Conservation (phyloP, 371 early-diverging fungal genomes). For the Nematocida sp. region DNA sequence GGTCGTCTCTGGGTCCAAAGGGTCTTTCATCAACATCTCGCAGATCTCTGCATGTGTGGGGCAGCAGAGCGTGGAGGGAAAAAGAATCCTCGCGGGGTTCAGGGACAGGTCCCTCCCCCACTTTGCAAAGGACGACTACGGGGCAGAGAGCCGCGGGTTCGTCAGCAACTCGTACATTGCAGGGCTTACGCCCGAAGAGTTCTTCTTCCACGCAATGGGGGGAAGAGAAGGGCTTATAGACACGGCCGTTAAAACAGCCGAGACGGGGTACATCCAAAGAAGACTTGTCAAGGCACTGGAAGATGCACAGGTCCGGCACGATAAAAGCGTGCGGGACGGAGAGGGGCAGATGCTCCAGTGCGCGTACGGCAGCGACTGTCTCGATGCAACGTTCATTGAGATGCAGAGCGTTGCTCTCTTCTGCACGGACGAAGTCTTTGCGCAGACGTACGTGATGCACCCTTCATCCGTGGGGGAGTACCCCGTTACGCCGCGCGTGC, state of each 20-base stretch:
- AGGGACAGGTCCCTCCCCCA: slow-evolving; percentile 88
- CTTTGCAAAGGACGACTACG: slow-evolving; percentile 91
- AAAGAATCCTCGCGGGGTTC: slow-evolving; percentile 95
- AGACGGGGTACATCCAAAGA: slow-evolving; percentile 98
- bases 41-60: slow-evolving; percentile 98
- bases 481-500: neutral
- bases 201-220: slow-evolving; percentile 99
- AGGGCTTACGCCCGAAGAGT: slow-evolving; percentile 93
- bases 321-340: slow-evolving; percentile 90
- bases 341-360: slow-evolving; percentile 84
- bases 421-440: slow-evolving; percentile 29
- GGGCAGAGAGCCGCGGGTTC: slow-evolving; percentile 89
- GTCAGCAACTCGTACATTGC: slow-evolving; percentile 92
- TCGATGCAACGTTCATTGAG: slow-evolving; percentile 74
- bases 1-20: slow-evolving; percentile 96
- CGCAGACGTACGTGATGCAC: slow-evolving; percentile 6
- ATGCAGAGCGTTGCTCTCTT: slow-evolving; percentile 39
- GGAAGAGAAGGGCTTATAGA: slow-evolving; percentile 96
- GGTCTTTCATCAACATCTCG: slow-evolving; percentile 91
- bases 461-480: slow-evolving; percentile 19
- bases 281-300: slow-evolving; percentile 95
- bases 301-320: slow-evolving; percentile 91
- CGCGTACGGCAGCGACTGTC: slow-evolving; percentile 93
- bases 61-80: slow-evolving; percentile 97
- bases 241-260: slow-evolving; percentile 97